Conservation (phyloP, 148 eudicot genomes). For the Fagopyrum tataricum region DNA sequence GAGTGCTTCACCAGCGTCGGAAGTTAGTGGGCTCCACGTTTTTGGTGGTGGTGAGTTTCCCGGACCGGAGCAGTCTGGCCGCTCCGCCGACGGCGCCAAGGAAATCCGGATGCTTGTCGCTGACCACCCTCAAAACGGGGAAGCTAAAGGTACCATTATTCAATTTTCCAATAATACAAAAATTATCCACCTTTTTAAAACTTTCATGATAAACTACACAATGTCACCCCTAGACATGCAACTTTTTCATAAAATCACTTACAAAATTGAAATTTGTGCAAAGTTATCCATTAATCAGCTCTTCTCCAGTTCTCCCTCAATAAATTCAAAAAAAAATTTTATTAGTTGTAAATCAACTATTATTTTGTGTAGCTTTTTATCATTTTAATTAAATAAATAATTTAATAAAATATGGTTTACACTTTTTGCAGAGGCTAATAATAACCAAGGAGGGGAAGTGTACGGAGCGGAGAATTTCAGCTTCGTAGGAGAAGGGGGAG, state of each 20-base stretch:
- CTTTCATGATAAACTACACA: too few species aligned
- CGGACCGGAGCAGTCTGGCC: slow-evolving; percentile 59
- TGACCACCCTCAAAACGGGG: slow-evolving; percentile 74
- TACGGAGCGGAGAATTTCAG: slow-evolving; percentile 52
- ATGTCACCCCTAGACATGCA: too few species aligned
- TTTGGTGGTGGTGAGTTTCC: slow-evolving; percentile 61
- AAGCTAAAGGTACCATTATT: slow-evolving; percentile 50
- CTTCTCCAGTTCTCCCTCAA: too few species aligned
- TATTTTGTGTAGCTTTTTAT: background rate
- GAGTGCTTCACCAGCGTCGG: slow-evolving; percentile 79
- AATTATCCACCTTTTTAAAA: background rate
- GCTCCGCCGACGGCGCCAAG: slow-evolving; percentile 84
- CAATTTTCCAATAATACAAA: background rate
- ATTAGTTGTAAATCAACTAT: background rate
- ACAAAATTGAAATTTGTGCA: too few species aligned
- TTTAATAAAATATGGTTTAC: too few species aligned
- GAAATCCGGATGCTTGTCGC: slow-evolving; percentile 85
- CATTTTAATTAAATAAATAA: too few species aligned
- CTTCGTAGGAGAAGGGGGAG: slow-evolving; percentile 39
- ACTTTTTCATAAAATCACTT: too few species aligned
- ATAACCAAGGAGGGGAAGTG: slow-evolving; percentile 35
- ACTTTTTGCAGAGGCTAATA: background rate
- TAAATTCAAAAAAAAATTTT: too few species aligned
- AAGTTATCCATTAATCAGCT: too few species aligned
- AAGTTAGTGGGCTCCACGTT: slow-evolving; percentile 78